These are phyloP conservation scores for Trametes versicolor DNA, from an alignment of 1,284 basidiomycete genomes.

Conservation along the genomic window DNA sequence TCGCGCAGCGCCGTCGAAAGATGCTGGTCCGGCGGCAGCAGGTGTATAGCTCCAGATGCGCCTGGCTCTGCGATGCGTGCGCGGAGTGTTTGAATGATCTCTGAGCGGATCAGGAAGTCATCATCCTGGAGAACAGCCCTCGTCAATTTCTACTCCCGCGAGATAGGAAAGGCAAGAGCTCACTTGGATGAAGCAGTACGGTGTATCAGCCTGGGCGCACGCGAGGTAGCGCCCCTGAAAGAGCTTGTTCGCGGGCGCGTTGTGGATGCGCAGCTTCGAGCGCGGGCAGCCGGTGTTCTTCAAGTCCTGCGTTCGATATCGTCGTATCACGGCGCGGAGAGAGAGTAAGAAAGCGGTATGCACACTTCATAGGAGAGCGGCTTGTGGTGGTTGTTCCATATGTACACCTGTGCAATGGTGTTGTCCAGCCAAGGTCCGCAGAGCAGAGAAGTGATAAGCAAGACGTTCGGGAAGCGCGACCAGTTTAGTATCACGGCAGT, in stretches of 20 bases:
- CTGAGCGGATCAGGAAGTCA: constrained; percentile 69
- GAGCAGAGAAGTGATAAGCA: constrained; percentile 60
- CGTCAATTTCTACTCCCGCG: background rate
- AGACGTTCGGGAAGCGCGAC: constrained; percentile 69
- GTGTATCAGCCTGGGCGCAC: constrained; percentile 60
- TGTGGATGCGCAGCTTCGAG: constrained; percentile 60
- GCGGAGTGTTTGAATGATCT: constrained; percentile 62
- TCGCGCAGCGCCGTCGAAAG: constrained; percentile 54
- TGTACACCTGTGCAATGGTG: constrained; percentile 58
- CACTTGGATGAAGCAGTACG: constrained; percentile 73
- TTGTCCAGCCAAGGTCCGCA: constrained; percentile 59
- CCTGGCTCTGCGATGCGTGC: constrained; percentile 45
- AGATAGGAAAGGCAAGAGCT: constrained; percentile 17
- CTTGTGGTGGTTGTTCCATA: constrained; percentile 73
- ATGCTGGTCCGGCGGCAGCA: constrained; percentile 70
- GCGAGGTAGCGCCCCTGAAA: constrained; percentile 74
- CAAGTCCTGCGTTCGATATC: constrained; percentile 54
- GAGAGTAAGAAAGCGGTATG: constrained; percentile 17
- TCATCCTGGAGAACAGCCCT: constrained; percentile 60
- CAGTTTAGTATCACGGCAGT: constrained; percentile 73
- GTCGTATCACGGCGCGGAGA: constrained; percentile 7
- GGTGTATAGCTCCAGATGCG: constrained; percentile 53
- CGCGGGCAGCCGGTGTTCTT: constrained; percentile 53
- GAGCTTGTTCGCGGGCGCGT: constrained; percentile 66
- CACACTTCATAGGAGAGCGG: constrained; percentile 54